Base-by-base conservation (phyloP, 441 rosid species). In the Capsella rubella region DNA sequence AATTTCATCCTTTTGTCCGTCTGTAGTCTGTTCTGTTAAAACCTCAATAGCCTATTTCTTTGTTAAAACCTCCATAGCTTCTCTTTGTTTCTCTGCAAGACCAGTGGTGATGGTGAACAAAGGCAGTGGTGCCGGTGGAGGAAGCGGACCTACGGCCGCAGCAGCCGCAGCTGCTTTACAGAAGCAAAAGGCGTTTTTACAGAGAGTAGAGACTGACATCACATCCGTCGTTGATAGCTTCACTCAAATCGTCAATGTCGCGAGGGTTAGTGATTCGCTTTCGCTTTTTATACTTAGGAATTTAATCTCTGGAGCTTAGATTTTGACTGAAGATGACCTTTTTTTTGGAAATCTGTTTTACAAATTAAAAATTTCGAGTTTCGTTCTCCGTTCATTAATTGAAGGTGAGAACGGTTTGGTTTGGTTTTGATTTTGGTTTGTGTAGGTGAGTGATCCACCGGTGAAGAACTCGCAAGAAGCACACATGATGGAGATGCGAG, bases 401-500 rank as follows among this genome's bases (percentile, higher is more conserved):
- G 35, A 34, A 47, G 21, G 14, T 21, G 25, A 56, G 51, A n/a
- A 46, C 10, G 5, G 7, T 57, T 43, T 64, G 5, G 7, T 57
- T 43, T 64, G 56, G 42, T 6, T 50, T 32, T 6, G 5, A 3
- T 57, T 43, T 58, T 50, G 42, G 2, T 50, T 32, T 6, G 10
- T 4, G 57, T 75, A 93, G 98, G 93, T 93, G 69, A 86, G 79
- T 81, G 94, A 92, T 64, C 90, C 83, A 4, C 90, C 87, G 1
- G 95, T 94, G 49, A 81, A 93, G 80, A 94, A 92, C 74, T 84
- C 94, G 1, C 97, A 94, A 71, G 95, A 94, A 82, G 87, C 95
- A 35, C 86, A 87, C 82, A 90, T 88, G 97, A 92, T 92, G 97
- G 97, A 95, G 81, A 89, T 86, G 96, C 93, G 97, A 13, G 96